phyloP scores from a whole-genome alignment of 306 rosid genomes.

The Malus fusca region DNA sequence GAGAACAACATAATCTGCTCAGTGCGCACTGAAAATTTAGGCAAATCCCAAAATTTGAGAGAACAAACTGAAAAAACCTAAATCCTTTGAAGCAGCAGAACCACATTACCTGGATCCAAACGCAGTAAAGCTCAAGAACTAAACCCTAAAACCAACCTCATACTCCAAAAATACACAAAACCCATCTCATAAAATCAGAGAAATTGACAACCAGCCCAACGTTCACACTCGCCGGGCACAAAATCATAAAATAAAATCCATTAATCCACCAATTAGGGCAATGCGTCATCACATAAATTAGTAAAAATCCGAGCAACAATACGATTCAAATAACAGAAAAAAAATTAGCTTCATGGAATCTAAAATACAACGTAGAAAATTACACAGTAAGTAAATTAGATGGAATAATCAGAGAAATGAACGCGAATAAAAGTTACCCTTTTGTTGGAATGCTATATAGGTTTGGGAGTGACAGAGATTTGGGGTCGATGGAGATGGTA shows the following conservation, averaged over 20 bases:
- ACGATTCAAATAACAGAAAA: neutral
- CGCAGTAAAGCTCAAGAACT: conserved; percentile 23
- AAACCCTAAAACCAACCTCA: conserved; percentile 39
- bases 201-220: neutral
- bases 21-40: neutral
- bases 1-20: neutral
- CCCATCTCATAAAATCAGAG: conserved; percentile 4
- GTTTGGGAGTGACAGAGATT: conserved; percentile 5
- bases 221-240: neutral
- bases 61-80: neutral
- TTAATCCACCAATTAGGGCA: neutral
- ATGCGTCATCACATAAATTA: conserved; percentile 17
- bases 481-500: conserved; percentile 12
- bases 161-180: conserved; percentile 12
- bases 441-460: conserved; percentile 11
- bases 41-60: neutral
- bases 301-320: neutral
- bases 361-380: neutral
- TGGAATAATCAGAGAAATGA: conserved; percentile 13
- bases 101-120: conserved; percentile 17
- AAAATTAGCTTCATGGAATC: neutral
- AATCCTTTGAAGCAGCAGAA: conserved; percentile 6
- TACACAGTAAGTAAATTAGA: neutral
- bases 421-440: conserved; percentile 13
- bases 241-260: neutral